These are phyloP conservation scores for Luzula sylvatica DNA, from an alignment of 176 grass and related monocot genomes.

Conservation along the genomic window DNA sequence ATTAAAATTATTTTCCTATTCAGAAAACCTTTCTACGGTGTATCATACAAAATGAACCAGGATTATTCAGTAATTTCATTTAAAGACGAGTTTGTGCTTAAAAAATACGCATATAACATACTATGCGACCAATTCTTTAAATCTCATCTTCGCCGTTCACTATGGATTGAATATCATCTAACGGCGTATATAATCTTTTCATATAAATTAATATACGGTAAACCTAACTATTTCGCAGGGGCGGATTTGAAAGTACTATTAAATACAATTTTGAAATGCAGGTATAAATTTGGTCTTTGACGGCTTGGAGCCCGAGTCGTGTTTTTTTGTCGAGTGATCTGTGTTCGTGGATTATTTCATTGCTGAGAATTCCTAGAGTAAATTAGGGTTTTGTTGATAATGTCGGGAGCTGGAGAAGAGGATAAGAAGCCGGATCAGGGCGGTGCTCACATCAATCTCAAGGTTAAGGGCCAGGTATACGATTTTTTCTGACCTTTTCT, in stretches of 20 bases:
- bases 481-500: not conserved
- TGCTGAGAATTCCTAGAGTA: not conserved
- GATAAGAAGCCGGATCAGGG: conserved; percentile 57
- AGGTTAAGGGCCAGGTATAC: conserved; percentile 71
- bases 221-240: not conserved
- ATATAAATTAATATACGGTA: not conserved
- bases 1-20: too few relatives aligned
- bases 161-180: not conserved
- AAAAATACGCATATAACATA: not conserved
- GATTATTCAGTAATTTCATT: too few relatives aligned
- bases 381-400: conserved; percentile 27
- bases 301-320: conserved; percentile 3
- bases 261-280: conserved; percentile 16
- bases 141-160: not conserved
- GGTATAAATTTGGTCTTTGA: conserved; percentile 3
- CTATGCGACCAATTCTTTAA: not conserved
- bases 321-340: conserved; percentile 2
- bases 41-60: too few relatives aligned
- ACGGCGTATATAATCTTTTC: not conserved
- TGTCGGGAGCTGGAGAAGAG: conserved; percentile 34
- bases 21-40: not conserved
- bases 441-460: conserved; percentile 61
- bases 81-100: not conserved
- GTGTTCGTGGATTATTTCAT: not conserved
- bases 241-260: conserved; percentile 20